Percentiles rank a stretch among this genome's conserved stretches.
phyloP scores from a whole-genome alignment of 23 red algal genomes.

The Gracilaria domingensis region DNA sequence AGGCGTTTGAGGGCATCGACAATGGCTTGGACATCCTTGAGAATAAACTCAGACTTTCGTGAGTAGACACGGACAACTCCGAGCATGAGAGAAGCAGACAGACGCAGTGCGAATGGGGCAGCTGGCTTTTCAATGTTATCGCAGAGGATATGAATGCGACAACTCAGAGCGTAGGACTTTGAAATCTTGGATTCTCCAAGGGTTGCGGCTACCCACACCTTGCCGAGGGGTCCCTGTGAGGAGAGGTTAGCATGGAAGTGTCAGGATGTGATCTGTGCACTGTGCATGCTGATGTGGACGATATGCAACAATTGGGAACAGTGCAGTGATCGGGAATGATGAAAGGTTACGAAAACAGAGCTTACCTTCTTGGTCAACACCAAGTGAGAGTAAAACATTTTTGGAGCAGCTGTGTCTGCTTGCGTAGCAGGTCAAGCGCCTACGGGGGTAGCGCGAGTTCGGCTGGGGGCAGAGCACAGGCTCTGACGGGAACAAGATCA shows the following conservation, averaged over 20 bases:
- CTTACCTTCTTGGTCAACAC: constrained; percentile 68
- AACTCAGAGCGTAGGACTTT: constrained; percentile 56
- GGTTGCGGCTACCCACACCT: constrained; percentile 91
- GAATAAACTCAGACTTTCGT: constrained; percentile 71
- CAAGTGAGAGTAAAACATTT: constrained; percentile 69
- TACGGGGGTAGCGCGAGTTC: no score
- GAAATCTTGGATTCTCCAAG: constrained; percentile 64
- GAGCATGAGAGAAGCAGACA: constrained; percentile 77
- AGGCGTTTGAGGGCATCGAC: constrained; percentile 37
- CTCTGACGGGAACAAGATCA: neutral
- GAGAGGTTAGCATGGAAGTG: neutral
- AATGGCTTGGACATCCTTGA: constrained; percentile 52
- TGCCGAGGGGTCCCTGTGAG: constrained; percentile 66
- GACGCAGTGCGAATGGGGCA: constrained; percentile 74
- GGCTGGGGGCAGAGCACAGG: no score
- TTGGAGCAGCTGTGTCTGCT: no score
- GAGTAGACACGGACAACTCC: constrained; percentile 84
- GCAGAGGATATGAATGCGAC: constrained; percentile 64
- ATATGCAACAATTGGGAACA: neutral
- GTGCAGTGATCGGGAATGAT: neutral
- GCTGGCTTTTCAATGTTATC: constrained; percentile 63
- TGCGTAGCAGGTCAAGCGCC: no score
- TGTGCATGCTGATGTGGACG: neutral
- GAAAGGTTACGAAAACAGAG: neutral
- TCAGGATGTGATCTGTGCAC: neutral